phyloP scores from a whole-genome alignment of 2,329 filamentous ascomycete species.

The Phialophora macrospora region DNA sequence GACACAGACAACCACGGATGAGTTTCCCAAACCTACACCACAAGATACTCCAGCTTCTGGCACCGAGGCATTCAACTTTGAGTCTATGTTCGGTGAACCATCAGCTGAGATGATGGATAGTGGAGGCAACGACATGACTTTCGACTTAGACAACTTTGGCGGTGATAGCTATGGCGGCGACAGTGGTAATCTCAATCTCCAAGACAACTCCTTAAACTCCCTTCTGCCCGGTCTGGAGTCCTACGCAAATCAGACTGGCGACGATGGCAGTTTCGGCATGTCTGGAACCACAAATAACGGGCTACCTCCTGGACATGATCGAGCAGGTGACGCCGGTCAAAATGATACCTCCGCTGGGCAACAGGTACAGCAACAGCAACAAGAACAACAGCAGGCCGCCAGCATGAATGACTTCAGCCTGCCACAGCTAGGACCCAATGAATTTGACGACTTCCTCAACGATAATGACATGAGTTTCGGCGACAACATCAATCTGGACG shows the following conservation, averaged over 20 bases:
- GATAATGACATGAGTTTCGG: slow-evolving; percentile 51
- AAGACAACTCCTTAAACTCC: slow-evolving; percentile 39
- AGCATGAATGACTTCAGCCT: slow-evolving; percentile 33
- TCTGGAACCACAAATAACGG: slow-evolving; percentile 42
- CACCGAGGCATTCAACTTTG: slow-evolving; percentile 49
- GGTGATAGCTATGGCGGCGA: slow-evolving; percentile 43
- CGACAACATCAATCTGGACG: slow-evolving; percentile 45
- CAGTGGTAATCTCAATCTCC: slow-evolving; percentile 45
- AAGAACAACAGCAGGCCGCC: not conserved
- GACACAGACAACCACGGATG: slow-evolving; percentile 29
- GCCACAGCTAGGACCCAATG: slow-evolving; percentile 37
- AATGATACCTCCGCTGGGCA: not conserved
- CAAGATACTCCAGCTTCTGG: slow-evolving; percentile 40
- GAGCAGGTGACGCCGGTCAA: not conserved
- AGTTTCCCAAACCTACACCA: slow-evolving; percentile 35
- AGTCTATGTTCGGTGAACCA: slow-evolving; percentile 47
- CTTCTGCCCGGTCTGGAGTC: slow-evolving; percentile 44
- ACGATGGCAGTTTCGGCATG: slow-evolving; percentile 38
- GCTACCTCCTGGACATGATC: not conserved
- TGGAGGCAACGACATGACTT: slow-evolving; percentile 43
- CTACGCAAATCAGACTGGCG: slow-evolving; percentile 41
- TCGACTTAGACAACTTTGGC: slow-evolving; percentile 47
- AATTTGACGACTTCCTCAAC: slow-evolving; percentile 44
- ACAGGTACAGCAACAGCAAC: slow-evolving; percentile 20
- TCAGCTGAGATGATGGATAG: slow-evolving; percentile 35